Percentiles rank a stretch among this genome's conserved stretches.
Evolutionary conservation across 2,329 filamentous ascomycete genomes (phyloP).

Genomic region (Colletotrichum eleusines): DNA sequence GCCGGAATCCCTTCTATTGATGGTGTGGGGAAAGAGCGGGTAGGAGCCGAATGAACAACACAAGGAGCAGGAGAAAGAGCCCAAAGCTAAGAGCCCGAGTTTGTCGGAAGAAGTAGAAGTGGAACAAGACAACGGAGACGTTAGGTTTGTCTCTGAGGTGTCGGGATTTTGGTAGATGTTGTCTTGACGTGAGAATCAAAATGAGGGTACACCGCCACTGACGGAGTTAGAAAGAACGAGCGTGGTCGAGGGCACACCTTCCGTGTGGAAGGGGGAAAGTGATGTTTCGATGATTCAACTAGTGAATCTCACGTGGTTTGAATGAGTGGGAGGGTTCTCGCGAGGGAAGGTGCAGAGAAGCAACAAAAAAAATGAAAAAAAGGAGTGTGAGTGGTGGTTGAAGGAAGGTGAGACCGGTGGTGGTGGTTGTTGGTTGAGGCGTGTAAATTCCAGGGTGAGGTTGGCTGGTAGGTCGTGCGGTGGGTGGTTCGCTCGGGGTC

Average conservation of each 20-base stretch:
- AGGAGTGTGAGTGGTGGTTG: constrained; percentile 11
- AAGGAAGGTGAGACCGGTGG: constrained; percentile 23
- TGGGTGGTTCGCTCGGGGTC: constrained; percentile 26
- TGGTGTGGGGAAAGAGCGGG: constrained; percentile 9
- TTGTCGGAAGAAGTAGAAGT: constrained; percentile 28
- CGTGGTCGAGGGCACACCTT: constrained; percentile 12
- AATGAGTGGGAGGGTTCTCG: constrained; percentile 3
- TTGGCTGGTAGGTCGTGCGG: constrained; percentile 16
- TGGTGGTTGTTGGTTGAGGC: constrained; percentile 5
- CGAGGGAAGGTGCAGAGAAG: constrained; percentile 15
- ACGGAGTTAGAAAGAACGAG: constrained; percentile 36
- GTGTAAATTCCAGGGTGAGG: constrained; percentile 34
- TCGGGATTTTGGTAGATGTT: constrained; percentile 12
- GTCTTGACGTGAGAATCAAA: constrained; percentile 27
- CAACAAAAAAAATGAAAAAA: no score
- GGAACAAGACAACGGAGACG: constrained; percentile 25
- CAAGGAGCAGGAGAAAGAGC: neutral
- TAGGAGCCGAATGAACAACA: constrained; percentile 4
- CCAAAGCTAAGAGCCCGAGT: constrained; percentile 2
- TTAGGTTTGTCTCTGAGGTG: constrained; percentile 6
- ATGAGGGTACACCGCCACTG: constrained; percentile 38
- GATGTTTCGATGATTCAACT: constrained; percentile 20
- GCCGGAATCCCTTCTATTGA: constrained; percentile 26
- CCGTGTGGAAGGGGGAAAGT: neutral
- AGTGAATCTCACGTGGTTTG: constrained; percentile 25